phyloP scores from a whole-genome alignment of 1,284 basidiomycete species.

The Pholiota adiposa region DNA sequence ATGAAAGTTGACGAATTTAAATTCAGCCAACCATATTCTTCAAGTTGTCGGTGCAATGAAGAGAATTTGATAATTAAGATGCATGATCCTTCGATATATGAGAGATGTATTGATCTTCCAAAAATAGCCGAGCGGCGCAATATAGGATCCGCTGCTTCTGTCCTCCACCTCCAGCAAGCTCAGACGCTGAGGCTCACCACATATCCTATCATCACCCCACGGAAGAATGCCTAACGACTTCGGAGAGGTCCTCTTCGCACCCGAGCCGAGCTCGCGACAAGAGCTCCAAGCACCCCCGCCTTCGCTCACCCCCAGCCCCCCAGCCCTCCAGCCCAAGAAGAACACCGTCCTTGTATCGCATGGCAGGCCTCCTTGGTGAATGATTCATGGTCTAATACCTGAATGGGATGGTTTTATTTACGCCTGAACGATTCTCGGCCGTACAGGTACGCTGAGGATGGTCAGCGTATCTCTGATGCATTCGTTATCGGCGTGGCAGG shows the following conservation, averaged over 20 bases:
- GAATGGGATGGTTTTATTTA: not conserved
- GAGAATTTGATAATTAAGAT: too few species aligned
- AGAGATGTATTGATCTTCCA: not conserved
- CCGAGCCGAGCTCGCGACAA: conserved; percentile 1
- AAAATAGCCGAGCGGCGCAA: not conserved
- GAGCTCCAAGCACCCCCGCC: conserved; percentile 13
- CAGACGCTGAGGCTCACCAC: not conserved
- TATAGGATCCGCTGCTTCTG: not conserved
- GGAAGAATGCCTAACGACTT: conserved; percentile 26
- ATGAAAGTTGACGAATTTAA: too few species aligned
- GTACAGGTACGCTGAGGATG: conserved; percentile 76
- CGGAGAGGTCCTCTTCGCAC: conserved; percentile 15
- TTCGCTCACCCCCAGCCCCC: conserved; percentile 3
- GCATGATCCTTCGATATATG: not conserved
- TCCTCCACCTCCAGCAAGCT: not conserved
- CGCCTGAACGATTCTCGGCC: conserved; percentile 2
- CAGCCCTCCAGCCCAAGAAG: conserved; percentile 53
- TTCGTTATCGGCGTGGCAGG: conserved; percentile 96
- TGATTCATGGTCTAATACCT: not conserved
- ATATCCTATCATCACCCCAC: not conserved
- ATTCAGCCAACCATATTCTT: too few species aligned
- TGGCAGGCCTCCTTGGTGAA: conserved; percentile 80
- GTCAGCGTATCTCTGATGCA: conserved; percentile 68
- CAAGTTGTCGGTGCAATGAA: too few species aligned
- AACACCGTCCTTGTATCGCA: conserved; percentile 86